Base-by-base conservation (phyloP, 2,329 filamentous ascomycete species). In the Exophiala oligosperma region DNA sequence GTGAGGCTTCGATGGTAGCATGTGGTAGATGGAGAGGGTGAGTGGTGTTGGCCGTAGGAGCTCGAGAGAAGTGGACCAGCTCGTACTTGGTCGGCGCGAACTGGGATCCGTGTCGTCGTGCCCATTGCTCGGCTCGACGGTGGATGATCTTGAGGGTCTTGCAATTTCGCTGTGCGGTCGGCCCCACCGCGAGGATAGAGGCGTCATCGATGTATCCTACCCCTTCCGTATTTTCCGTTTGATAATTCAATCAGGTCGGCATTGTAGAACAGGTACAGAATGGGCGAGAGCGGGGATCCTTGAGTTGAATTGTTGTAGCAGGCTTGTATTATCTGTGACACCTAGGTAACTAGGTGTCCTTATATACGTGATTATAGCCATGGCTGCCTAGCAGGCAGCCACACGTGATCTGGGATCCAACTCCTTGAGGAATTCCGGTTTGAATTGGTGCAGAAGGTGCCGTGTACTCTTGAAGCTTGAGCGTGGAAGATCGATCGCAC, bases 261-360 rank as follows among this genome's bases (percentile, higher is more conserved):
- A 52, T 76, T 76, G 62, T 72, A 74, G 64, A 73, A 72, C 17
- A 74, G 69, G 57, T 72, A 76, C 14, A 73, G 59, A 12, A 73
- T 70, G 14, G 66, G 71, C 6, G 71, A 76, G 3, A 76, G 62
- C 7, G 68, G 71, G 1, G 70, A 76, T 17, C 17, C 17, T 17
- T 17, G 17, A 17, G 17, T 17, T 17, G 17, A 17, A 17, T 17
- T 17, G 17, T 17, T 17, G 17, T 17, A 17, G 17, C 17, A 17
- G 17, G 17, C 17, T 17, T 17, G 17, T 17, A 17, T 17, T 17
- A 17, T 17, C 17, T 17, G 17, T 17, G 17, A 17, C 17, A 17
- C 17, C 17, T 17, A 17, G 17, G 17, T 17, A 17, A 17, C 17
- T 17, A 17, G 17, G 17, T 17, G 17, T 17, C 17, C 17, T 17